Evolutionary conservation across 805 yeast species (phyloP).

Genomic region (Candida khao-thaluensis): DNA sequence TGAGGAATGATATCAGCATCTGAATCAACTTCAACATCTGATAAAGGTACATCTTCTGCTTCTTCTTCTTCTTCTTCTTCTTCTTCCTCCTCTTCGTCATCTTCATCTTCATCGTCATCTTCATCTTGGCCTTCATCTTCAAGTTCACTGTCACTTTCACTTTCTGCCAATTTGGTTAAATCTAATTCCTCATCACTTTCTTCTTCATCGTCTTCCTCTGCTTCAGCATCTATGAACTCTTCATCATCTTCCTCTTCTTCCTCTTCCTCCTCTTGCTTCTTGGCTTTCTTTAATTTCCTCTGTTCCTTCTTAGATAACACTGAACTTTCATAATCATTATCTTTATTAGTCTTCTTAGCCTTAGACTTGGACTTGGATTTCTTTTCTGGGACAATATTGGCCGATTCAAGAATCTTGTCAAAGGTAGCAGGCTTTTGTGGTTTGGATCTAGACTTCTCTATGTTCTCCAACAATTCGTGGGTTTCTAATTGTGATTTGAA

Average conservation of each 20-base stretch:
- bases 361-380: slow-evolving; percentile 3
- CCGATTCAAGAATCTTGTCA: slow-evolving; percentile 10
- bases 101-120: slow-evolving; percentile 54
- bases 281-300: slow-evolving; percentile 54
- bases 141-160: slow-evolving; percentile 41
- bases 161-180: slow-evolving; percentile 52
- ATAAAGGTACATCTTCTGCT: slow-evolving; percentile 69
- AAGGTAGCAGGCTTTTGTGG: slow-evolving; percentile 17
- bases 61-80: slow-evolving; percentile 55
- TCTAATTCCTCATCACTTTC: slow-evolving; percentile 37
- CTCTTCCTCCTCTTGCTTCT: slow-evolving; percentile 28
- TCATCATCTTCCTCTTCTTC: slow-evolving; percentile 39
- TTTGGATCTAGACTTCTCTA: slow-evolving; percentile 25
- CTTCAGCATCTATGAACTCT: slow-evolving; percentile 26
- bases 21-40: slow-evolving; percentile 89
- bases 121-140: slow-evolving; percentile 47
- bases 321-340: slow-evolving; percentile 44
- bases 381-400: slow-evolving; percentile 8
- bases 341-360: slow-evolving; percentile 15
- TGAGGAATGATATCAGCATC: slow-evolving; percentile 94
- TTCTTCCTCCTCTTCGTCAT: slow-evolving; percentile 47
- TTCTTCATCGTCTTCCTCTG: slow-evolving; percentile 38
- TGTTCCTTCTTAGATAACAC: slow-evolving; percentile 62
- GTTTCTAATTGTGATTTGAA: slow-evolving; percentile 34
- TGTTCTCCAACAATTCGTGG: slow-evolving; percentile 24